Evolutionary conservation across 352 stramenopile species (phyloP), one percentile per base, ranked within the genome.

Genomic region (Pythium pyrilobum): DNA sequence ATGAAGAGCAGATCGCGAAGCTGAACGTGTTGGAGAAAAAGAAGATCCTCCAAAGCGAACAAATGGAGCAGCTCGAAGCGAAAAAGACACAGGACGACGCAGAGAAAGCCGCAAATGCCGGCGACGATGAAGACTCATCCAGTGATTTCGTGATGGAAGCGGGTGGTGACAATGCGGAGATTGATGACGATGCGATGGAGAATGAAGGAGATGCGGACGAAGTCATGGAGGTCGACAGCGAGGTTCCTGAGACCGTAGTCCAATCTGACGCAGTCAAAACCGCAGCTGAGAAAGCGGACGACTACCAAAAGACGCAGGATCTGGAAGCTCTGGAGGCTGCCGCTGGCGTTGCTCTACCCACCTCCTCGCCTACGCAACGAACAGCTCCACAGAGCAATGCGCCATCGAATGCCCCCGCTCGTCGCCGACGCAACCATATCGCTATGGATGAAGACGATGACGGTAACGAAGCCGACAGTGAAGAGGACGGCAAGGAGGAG

Each of bases 1-100:
- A 84, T 51, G 75, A 89, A 38, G 74, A 87, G 39, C 83, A 92
- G 47, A 45, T 90, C 11, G 63, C 80, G 56, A 40, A 83, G 21
- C 42, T 93, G 37, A 85, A 90, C 42, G 64, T 76, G 54, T 62
- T 83, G 6, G 82, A 92, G 34, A 73, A 80, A 59, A 57, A 64
- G 44, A 82, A 79, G 52, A 82, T 93, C 36, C 44, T 72, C 9
- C 45, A 80, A 52, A 62, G 71, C 33, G 75, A 15, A 46, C 46
- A 11, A 44, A 21, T 29, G 32, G 53, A 66, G 10, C 27, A 67
- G 9, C 29, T 47, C 2, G 47, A 27, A 5, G 28, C 27, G 15
- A 37, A 45, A 24, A 37, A 69, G 16, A 32, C 71, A 5, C 29
- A 64, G 7, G 37, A 67, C 0, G 47, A 59, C 0, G 36, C 15